Conservation (phyloP, 2,329 filamentous ascomycete species). For the Elsinoe necatrix region DNA sequence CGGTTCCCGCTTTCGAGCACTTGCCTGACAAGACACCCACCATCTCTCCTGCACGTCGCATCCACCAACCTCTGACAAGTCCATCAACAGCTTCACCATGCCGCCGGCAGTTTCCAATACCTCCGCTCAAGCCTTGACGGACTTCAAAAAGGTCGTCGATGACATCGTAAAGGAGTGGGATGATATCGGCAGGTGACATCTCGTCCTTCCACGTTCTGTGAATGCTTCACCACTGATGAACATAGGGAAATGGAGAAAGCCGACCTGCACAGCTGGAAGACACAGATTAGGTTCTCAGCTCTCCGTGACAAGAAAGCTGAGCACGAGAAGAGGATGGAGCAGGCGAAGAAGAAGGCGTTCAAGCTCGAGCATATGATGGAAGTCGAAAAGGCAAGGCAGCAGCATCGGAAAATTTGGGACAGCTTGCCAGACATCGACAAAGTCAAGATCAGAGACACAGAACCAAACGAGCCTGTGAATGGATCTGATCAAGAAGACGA, state of each 20-base stretch:
- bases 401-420: not conserved
- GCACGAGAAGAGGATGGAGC: not conserved
- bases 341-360: not conserved
- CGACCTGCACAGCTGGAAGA: not conserved
- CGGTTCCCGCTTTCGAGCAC: not conserved
- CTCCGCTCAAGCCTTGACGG: not conserved
- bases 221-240: not conserved
- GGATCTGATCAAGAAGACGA: not conserved
- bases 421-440: conserved; percentile 11
- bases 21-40: not conserved
- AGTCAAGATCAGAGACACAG: not conserved
- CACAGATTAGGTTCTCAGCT: not conserved
- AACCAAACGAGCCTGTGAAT: too few relatives aligned
- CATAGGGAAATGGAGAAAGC: not conserved
- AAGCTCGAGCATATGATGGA: not conserved
- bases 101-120: not conserved
- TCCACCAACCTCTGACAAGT: not conserved
- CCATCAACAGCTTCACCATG: not conserved
- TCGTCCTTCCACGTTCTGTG: not conserved
- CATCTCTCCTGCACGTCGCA: not conserved
- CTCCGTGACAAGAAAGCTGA: not conserved
- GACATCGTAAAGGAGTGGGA: not conserved
- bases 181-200: not conserved
- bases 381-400: not conserved
- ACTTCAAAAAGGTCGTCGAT: not conserved